These are phyloP conservation scores for Moesziomyces globuligerus DNA, from an alignment of 1,284 basidiomycete genomes.

Conservation along the genomic window DNA sequence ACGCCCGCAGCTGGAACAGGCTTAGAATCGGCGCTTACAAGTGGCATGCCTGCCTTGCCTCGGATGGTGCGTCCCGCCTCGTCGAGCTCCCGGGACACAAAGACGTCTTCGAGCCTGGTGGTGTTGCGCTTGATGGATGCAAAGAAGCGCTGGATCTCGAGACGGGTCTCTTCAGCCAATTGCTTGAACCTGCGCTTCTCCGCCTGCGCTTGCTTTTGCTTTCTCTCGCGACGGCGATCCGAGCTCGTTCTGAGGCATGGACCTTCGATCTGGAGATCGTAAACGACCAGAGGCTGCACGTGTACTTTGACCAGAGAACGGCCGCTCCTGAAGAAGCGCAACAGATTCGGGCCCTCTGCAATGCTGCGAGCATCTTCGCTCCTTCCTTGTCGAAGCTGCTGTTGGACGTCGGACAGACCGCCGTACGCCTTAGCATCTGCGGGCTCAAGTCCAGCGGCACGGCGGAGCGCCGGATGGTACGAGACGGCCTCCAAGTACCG, in stretches of 20 bases:
- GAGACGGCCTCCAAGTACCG: constrained; percentile 58
- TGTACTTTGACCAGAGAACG: constrained; percentile 54
- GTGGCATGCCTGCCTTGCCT: constrained; percentile 12
- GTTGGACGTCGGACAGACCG: constrained; percentile 33
- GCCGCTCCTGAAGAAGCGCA: constrained; percentile 52
- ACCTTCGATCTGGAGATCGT: constrained; percentile 52
- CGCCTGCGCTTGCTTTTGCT: constrained; percentile 22
- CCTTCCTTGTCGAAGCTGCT: constrained; percentile 39
- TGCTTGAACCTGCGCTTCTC: constrained; percentile 28
- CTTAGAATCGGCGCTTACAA: not conserved
- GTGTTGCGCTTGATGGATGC: constrained; percentile 51
- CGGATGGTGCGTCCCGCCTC: constrained; percentile 54
- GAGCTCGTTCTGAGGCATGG: constrained; percentile 41
- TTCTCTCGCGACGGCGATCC: constrained; percentile 23
- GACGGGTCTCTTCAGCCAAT: constrained; percentile 39
- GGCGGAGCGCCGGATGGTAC: constrained; percentile 49
- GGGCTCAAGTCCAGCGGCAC: constrained; percentile 39
- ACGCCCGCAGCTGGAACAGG: not conserved
- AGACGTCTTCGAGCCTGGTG: constrained; percentile 45
- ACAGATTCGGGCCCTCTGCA: constrained; percentile 36
- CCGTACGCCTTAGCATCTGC: constrained; percentile 29
- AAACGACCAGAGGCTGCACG: constrained; percentile 46
- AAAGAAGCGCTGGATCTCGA: constrained; percentile 61
- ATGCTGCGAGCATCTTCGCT: constrained; percentile 42
- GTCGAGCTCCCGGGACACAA: constrained; percentile 58